A percentile compares a stretch with the other conserved stretches of the same genome.
Conservation (phyloP, 169 alveolate species). For the Cyclospora cayetanensis region DNA sequence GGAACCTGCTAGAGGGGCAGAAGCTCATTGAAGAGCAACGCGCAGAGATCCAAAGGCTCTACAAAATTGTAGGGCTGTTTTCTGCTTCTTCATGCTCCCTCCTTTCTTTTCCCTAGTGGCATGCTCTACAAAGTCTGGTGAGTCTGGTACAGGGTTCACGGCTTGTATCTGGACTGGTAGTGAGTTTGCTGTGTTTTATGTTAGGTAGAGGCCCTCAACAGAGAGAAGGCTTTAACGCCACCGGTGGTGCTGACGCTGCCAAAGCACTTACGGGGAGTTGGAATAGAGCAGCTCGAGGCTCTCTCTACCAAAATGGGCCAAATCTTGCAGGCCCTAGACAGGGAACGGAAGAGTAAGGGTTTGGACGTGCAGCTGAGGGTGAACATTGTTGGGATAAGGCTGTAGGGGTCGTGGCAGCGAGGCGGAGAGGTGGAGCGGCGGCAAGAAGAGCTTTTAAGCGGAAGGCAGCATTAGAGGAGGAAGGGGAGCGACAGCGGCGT, state of each 20-base stretch:
- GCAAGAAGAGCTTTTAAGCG: background rate
- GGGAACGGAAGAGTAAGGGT: slow-evolving; percentile 7
- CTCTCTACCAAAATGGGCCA: background rate
- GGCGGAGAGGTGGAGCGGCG: background rate
- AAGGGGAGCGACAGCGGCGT: too few relatives aligned
- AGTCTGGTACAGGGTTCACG: background rate
- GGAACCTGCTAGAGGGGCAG: slow-evolving; percentile 39
- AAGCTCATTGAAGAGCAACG: slow-evolving; percentile 57
- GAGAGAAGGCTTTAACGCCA: slow-evolving; percentile 36
- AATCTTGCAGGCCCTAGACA: background rate
- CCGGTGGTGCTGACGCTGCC: slow-evolving; percentile 54
- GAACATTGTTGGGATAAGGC: too few relatives aligned
- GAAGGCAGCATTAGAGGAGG: background rate
- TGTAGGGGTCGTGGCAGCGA: background rate
- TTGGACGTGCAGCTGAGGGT: too few relatives aligned
- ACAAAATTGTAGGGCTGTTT: background rate
- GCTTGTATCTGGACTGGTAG: too few relatives aligned
- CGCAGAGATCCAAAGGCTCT: slow-evolving; percentile 51
- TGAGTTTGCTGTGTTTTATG: background rate
- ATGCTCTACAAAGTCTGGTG: background rate
- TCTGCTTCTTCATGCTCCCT: background rate
- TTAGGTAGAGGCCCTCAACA: slow-evolving; percentile 51
- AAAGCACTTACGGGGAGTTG: background rate
- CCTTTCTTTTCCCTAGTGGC: background rate
- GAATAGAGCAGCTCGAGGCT: background rate